Evolutionary conservation across 2,329 filamentous ascomycete genomes (phyloP).

Genomic region (Phialophora verrucosa): DNA sequence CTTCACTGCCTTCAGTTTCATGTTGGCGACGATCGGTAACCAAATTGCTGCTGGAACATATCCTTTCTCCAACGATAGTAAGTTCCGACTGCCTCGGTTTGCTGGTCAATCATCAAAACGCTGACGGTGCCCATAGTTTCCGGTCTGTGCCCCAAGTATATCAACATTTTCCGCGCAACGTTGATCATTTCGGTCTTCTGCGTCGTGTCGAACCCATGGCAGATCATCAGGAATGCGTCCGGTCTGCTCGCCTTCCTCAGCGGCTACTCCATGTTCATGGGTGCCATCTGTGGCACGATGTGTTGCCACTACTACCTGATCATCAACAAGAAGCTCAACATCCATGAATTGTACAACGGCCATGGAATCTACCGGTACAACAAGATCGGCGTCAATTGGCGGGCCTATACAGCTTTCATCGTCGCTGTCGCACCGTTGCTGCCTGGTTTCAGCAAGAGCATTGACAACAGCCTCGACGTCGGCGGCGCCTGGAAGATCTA

Average conservation of each 20-base stretch:
- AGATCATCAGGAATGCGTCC: slow-evolving; percentile 41
- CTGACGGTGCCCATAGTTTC: slow-evolving; percentile 59
- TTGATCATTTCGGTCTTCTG: slow-evolving; percentile 51
- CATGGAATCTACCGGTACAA: slow-evolving; percentile 50
- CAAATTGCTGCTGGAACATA: slow-evolving; percentile 50
- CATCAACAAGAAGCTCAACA: slow-evolving; percentile 48
- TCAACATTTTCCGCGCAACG: slow-evolving; percentile 82
- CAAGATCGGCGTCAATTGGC: slow-evolving; percentile 47
- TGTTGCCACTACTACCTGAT: slow-evolving; percentile 52
- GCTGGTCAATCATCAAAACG: background rate
- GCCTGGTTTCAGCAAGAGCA: slow-evolving; percentile 47
- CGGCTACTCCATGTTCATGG: slow-evolving; percentile 45
- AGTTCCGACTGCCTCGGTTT: background rate
- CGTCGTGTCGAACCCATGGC: slow-evolving; percentile 47
- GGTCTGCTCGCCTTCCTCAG: slow-evolving; percentile 39
- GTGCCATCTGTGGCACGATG: slow-evolving; percentile 52
- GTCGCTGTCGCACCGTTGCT: slow-evolving; percentile 44
- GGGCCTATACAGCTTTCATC: slow-evolving; percentile 43
- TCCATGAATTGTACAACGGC: slow-evolving; percentile 50
- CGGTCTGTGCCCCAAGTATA: slow-evolving; percentile 75
- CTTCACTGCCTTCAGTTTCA: slow-evolving; percentile 49
- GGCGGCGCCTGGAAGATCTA: slow-evolving; percentile 51
- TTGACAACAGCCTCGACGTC: slow-evolving; percentile 46
- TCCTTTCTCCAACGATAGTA: slow-evolving; percentile 19
- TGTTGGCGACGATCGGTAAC: slow-evolving; percentile 52